phyloP scores from a whole-genome alignment of 2,329 filamentous ascomycete species.

The Fusarium sp. region DNA sequence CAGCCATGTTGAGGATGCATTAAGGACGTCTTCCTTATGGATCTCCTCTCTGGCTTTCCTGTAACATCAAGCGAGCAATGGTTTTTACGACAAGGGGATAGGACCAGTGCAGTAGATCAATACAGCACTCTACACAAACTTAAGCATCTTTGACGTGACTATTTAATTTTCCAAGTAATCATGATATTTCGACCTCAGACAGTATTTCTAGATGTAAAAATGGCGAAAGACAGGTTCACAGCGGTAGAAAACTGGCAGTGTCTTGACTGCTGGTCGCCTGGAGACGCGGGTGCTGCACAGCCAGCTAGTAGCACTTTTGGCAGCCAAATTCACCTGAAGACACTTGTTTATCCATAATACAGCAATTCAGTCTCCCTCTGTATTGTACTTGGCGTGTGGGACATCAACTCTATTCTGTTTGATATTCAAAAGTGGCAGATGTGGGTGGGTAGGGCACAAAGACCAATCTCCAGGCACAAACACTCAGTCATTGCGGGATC shows the following conservation, averaged over 20 bases:
- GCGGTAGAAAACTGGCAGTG: not conserved
- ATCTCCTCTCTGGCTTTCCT: too few relatives aligned
- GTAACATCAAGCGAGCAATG: not conserved
- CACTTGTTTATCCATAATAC: not conserved
- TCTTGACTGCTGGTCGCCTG: not conserved
- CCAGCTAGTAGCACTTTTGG: not conserved
- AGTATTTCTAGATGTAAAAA: accelerated
- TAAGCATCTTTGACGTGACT: constrained; percentile 17
- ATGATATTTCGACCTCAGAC: accelerated
- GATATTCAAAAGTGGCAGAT: not conserved
- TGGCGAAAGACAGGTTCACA: not conserved
- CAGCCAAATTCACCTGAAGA: not conserved
- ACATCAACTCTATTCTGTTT: not conserved
- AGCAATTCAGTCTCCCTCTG: accelerated
- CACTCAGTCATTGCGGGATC: not conserved
- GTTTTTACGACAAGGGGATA: not conserved
- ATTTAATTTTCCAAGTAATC: not conserved
- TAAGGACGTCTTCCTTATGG: too few relatives aligned
- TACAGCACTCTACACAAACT: constrained; percentile 7
- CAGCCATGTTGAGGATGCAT: too few relatives aligned
- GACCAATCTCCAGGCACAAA: not conserved
- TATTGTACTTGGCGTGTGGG: not conserved
- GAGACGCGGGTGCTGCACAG: not conserved
- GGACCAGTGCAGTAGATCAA: constrained; percentile 5
- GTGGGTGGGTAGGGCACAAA: not conserved